These are phyloP conservation scores for Coemansia erecta DNA, from an alignment of 192 early-diverging fungal genomes.

Conservation along the genomic window DNA sequence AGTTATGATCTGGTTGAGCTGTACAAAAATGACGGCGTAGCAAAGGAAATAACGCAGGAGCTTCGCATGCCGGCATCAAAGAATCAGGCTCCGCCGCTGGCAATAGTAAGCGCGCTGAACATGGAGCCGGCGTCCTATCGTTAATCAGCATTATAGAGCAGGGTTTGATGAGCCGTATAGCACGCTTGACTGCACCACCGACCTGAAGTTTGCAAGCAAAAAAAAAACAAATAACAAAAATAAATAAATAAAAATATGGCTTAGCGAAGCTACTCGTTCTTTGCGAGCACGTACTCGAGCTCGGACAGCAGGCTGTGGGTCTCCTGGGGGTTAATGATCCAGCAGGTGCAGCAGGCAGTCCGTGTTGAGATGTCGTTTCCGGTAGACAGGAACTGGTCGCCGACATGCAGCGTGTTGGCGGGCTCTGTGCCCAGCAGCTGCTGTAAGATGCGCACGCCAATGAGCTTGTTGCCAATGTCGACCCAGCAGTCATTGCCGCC, in stretches of 20 bases:
- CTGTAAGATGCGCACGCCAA: conserved; percentile 83
- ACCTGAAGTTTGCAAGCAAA: no score
- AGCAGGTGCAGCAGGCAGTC: conserved; percentile 79
- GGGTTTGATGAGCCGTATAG: no score
- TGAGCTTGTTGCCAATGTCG: conserved; percentile 92
- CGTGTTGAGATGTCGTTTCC: conserved; percentile 89
- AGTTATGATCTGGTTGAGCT: neutral
- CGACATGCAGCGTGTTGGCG: conserved; percentile 75
- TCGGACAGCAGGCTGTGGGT: conserved; percentile 73
- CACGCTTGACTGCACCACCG: no score
- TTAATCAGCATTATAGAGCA: no score
- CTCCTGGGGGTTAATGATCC: conserved; percentile 87
- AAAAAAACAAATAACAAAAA: no score
- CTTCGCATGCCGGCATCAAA: neutral
- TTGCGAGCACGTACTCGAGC: conserved; percentile 38
- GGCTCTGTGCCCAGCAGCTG: conserved; percentile 59
- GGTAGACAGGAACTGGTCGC: conserved; percentile 89
- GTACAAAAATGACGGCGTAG: neutral
- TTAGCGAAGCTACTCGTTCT: no score
- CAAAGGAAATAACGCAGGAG: neutral
- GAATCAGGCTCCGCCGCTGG: neutral
- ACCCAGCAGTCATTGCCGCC: conserved; percentile 91
- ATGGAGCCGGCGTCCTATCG: conserved; percentile 29
- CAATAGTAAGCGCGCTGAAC: neutral
- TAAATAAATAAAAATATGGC: no score